A percentile compares a stretch with the other conserved stretches of the same genome.
Evolutionary conservation across 2,329 filamentous ascomycete species (phyloP).

Genomic region (Botrytis pseudocinerea): DNA sequence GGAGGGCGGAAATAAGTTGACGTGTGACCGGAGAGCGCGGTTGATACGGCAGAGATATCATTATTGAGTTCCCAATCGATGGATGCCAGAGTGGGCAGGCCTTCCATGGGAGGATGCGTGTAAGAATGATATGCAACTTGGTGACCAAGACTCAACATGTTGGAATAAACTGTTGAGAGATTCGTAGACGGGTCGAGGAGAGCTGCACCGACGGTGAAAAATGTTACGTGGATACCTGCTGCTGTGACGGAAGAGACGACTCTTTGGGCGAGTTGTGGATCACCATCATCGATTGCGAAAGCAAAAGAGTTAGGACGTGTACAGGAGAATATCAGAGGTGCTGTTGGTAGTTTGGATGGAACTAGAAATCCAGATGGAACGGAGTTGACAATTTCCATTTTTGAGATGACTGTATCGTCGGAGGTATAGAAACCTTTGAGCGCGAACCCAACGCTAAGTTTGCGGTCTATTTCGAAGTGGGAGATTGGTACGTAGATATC

Average conservation of each 20-base stretch:
- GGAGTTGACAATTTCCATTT: conserved; percentile 60
- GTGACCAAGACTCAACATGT: conserved; percentile 63
- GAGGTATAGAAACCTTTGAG: conserved; percentile 64
- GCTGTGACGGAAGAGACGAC: conserved; percentile 62
- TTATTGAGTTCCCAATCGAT: conserved; percentile 65
- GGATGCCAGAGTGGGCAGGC: conserved; percentile 50
- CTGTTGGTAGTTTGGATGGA: conserved; percentile 61
- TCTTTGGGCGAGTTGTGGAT: conserved; percentile 57
- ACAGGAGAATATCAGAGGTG: conserved; percentile 62
- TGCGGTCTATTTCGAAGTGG: conserved; percentile 64
- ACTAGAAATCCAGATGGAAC: conserved; percentile 54
- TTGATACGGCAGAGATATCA: conserved; percentile 52
- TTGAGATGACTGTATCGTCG: conserved; percentile 52
- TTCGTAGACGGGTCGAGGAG: conserved; percentile 60
- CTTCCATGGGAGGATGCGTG: conserved; percentile 68
- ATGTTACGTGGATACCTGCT: conserved; percentile 65
- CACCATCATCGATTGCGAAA: conserved; percentile 71
- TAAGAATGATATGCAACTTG: conserved; percentile 69
- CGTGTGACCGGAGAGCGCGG: conserved; percentile 41
- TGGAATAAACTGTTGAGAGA: conserved; percentile 62
- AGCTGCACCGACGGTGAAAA: conserved; percentile 68
- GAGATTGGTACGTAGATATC: conserved; percentile 67
- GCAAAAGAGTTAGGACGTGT: conserved; percentile 69
- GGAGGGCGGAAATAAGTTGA: conserved; percentile 67
- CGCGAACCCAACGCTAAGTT: conserved; percentile 57